Percentiles rank a stretch among this genome's conserved stretches.
Conservation (phyloP, 139 green algal genomes). For the Mychonastes homosphaera region DNA sequence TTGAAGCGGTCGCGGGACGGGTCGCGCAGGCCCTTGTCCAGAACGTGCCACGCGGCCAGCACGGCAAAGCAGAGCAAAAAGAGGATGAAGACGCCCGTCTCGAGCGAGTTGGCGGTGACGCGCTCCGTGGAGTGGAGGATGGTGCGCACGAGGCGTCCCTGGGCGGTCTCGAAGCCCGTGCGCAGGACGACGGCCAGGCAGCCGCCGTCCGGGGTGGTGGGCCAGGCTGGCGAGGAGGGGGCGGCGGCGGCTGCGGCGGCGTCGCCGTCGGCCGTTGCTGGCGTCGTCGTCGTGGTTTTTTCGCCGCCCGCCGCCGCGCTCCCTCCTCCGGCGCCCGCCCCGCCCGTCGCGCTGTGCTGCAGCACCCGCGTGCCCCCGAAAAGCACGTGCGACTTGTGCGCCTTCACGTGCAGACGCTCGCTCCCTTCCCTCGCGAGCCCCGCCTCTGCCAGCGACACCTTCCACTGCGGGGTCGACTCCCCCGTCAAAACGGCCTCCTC, state of each 20-base stretch:
- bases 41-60: constrained; percentile 74
- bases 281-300: no score
- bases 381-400: constrained; percentile 74
- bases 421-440: not conserved
- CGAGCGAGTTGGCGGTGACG: constrained; percentile 86
- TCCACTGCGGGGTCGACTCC: constrained; percentile 85
- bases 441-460: constrained; percentile 30
- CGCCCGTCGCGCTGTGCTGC: constrained; percentile 60
- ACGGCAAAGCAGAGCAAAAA: constrained; percentile 96
- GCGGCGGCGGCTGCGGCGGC: constrained; percentile 23
- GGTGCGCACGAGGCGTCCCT: constrained; percentile 91
- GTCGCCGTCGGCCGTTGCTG: constrained; percentile 44
- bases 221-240: not conserved
- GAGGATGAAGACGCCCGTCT: constrained; percentile 92
- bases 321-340: constrained; percentile 32
- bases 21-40: constrained; percentile 76
- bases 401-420: constrained; percentile 53
- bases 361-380: constrained; percentile 92
- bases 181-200: constrained; percentile 86
- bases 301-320: not conserved
- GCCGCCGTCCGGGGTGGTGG: constrained; percentile 75
- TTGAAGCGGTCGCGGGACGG: constrained; percentile 85
- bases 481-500: constrained; percentile 96
- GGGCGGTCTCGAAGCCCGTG: constrained; percentile 92
- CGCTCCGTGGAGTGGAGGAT: constrained; percentile 93